Conservation (phyloP, 1,284 basidiomycete species). For the Ustilago curta region DNA sequence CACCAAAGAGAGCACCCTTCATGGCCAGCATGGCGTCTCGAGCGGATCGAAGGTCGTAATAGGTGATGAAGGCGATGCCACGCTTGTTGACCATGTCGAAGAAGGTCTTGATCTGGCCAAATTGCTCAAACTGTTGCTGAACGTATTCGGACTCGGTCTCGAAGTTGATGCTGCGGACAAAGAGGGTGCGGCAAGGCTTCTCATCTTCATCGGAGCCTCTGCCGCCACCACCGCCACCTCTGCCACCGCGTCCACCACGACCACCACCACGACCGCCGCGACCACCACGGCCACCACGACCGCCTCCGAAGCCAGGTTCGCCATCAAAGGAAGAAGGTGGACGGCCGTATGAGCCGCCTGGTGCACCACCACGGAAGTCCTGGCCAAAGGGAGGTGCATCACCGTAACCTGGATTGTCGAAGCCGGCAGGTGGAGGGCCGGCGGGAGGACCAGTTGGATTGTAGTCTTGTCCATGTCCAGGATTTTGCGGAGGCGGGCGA, state of each 20-base stretch:
- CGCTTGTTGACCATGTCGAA: constrained; percentile 93
- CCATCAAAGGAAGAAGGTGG: constrained; percentile 22
- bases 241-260: constrained; percentile 25
- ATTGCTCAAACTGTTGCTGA: constrained; percentile 86
- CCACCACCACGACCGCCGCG: constrained; percentile 29
- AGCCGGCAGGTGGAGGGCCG: constrained; percentile 16
- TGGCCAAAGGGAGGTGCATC: constrained; percentile 20
- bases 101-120: constrained; percentile 95
- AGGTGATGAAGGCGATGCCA: constrained; percentile 97
- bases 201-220: constrained; percentile 73
- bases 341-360: constrained; percentile 22
- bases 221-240: constrained; percentile 19
- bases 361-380: constrained; percentile 19
- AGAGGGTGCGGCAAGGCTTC: constrained; percentile 91
- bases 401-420: constrained; percentile 21
- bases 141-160: constrained; percentile 42
- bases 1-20: constrained; percentile 44
- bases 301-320: constrained; percentile 27
- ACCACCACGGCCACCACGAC: constrained; percentile 24
- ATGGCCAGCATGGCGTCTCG: constrained; percentile 87
- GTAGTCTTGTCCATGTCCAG: constrained; percentile 27
- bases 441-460: constrained; percentile 8
- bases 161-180: constrained; percentile 83
- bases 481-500: constrained; percentile 16
- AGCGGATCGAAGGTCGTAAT: constrained; percentile 89